Base-by-base conservation (phyloP, 306 rosid genomes). In the Begonia fuchsioides region DNA sequence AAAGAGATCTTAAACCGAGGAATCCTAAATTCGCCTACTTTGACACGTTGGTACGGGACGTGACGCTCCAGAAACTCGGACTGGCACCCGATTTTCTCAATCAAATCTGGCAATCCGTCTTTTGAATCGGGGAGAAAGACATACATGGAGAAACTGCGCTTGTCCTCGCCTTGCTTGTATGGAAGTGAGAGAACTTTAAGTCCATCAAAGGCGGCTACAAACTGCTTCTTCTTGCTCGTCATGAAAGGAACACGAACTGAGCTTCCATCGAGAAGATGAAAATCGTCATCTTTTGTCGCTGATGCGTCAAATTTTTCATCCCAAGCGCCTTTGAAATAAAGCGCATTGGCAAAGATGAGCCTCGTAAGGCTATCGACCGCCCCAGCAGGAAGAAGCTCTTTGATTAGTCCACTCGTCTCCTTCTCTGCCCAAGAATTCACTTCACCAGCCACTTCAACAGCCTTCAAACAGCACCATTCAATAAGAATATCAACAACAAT, bases 391-490 rank as follows among this genome's bases (percentile, higher is more conserved):
- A 80, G 78, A 68, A 80, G 43, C 13, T 68, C 59, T 58, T 68
- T 59, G 41, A 76, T 66, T 32, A 80, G 78, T 26, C 81, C 83
- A 62, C 59, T 59, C 11, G 83, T 80, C 72, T 73, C 64, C 48
- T 65, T 70, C 43, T 73, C 83, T 13, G 64, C 81, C 83, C 83
- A 80, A 0, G 64, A 54, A 53, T 80, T 80, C 49, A 84, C 88
- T 64, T 72, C 86, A 11, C 57, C 40, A 1, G 39, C 43, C 68
- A 58, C 94, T 67, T 88, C 75, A 58, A 26, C 61, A n/a, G 87
- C 76, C 94, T 90, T 57, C 54, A 54, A 54, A 54, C 43, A 18
- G 48, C 2, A 51, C 11, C 11, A 44, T 10, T 51, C 58, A 60
- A 10, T 13, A 60, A 7, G 12, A 5, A 7, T 7, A 53, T 39